phyloP scores from a whole-genome alignment of 805 yeast species.

The Metschnikowia santaceciliae region DNA sequence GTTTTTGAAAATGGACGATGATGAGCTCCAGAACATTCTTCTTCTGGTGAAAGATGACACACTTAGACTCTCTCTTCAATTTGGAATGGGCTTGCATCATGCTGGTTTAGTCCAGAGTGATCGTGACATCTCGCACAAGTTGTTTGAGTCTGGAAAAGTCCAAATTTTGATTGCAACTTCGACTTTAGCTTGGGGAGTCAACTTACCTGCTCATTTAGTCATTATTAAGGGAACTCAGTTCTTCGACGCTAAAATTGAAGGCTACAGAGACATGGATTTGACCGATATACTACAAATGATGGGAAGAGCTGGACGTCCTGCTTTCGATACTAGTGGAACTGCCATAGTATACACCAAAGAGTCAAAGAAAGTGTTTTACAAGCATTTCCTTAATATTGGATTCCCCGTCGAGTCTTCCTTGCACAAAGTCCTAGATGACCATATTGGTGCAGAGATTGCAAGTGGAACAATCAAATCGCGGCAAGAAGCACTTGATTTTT shows the following conservation, averaged over 20 bases:
- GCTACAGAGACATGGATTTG: slow-evolving; percentile 68
- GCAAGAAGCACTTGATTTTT: slow-evolving; percentile 70
- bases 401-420: slow-evolving; percentile 80
- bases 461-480: slow-evolving; percentile 61
- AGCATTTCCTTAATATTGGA: slow-evolving; percentile 73
- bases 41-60: slow-evolving; percentile 77
- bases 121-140: slow-evolving; percentile 63
- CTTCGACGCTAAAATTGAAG: slow-evolving; percentile 44
- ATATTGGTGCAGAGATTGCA: slow-evolving; percentile 76
- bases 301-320: slow-evolving; percentile 85
- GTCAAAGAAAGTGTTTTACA: slow-evolving; percentile 68
- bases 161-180: slow-evolving; percentile 75
- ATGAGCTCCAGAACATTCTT: slow-evolving; percentile 51
- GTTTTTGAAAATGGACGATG: slow-evolving; percentile 62
- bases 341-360: slow-evolving; percentile 71
- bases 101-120: slow-evolving; percentile 77
- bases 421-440: slow-evolving; percentile 73
- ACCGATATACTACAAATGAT: slow-evolving; percentile 81
- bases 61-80: slow-evolving; percentile 61
- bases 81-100: slow-evolving; percentile 76
- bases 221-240: slow-evolving; percentile 72
- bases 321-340: slow-evolving; percentile 70
- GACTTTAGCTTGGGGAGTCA: slow-evolving; percentile 84
- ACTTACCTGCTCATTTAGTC: slow-evolving; percentile 44
- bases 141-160: slow-evolving; percentile 66